A percentile compares a stretch with the other conserved stretches of the same genome.
These are phyloP conservation scores for Beauveria caledonica DNA, from an alignment of 2,329 filamentous ascomycete species.

Conservation along the genomic window DNA sequence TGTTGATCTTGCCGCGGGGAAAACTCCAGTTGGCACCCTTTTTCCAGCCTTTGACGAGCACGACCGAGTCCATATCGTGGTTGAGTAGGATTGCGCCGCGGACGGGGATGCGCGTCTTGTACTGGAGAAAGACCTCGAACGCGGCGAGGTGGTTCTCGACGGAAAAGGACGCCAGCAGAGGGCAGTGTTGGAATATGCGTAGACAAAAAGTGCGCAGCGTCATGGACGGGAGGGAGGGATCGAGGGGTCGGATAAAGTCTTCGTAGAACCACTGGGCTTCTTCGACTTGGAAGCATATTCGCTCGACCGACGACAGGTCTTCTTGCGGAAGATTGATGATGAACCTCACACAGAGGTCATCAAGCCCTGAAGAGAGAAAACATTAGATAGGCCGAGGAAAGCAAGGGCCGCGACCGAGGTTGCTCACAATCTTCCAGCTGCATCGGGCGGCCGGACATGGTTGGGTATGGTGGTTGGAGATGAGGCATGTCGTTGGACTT, in stretches of 20 bases:
- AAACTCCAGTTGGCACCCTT: slow-evolving; percentile 96
- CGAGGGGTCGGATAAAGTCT: slow-evolving; percentile 90
- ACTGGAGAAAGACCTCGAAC: slow-evolving; percentile 85
- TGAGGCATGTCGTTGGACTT: not conserved
- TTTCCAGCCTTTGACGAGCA: slow-evolving; percentile 97
- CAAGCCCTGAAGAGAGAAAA: slow-evolving; percentile 57
- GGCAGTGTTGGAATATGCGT: slow-evolving; percentile 89
- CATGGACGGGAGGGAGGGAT: slow-evolving; percentile 78
- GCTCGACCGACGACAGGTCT: slow-evolving; percentile 80
- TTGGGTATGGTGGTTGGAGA: slow-evolving; percentile 31
- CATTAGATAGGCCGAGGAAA: not conserved
- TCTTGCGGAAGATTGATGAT: slow-evolving; percentile 93
- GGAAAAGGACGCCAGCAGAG: slow-evolving; percentile 74
- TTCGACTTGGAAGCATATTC: slow-evolving; percentile 97
- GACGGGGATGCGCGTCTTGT: slow-evolving; percentile 92
- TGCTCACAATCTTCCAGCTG: slow-evolving; percentile 76
- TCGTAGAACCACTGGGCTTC: slow-evolving; percentile 99
- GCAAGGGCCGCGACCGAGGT: slow-evolving; percentile 12
- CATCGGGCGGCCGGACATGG: slow-evolving; percentile 72
- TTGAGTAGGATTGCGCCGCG: slow-evolving; percentile 91
- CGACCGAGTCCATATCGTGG: slow-evolving; percentile 83
- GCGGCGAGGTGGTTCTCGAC: slow-evolving; percentile 70
- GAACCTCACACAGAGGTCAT: slow-evolving; percentile 96
- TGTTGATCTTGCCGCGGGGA: slow-evolving; percentile 94
- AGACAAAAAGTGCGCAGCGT: slow-evolving; percentile 78